Percentiles rank a stretch among this genome's conserved stretches.
These are phyloP conservation scores for Phytophthora uliginosa DNA, from an alignment of 352 stramenopile genomes.

Conservation along the genomic window DNA sequence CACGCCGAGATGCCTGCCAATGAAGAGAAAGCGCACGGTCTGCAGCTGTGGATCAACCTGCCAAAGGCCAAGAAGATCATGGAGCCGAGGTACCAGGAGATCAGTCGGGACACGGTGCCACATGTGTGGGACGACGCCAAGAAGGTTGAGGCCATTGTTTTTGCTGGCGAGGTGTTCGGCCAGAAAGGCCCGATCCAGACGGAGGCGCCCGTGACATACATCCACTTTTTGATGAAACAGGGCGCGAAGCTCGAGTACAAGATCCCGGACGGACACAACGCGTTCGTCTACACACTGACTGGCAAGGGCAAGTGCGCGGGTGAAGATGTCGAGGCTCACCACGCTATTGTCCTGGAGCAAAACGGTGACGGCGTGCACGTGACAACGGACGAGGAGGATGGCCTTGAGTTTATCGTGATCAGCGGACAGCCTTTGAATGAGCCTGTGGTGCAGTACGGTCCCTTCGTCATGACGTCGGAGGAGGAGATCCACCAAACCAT, in stretches of 20 bases:
- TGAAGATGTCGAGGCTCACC: slow-evolving; percentile 40
- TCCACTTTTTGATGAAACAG: slow-evolving; percentile 62
- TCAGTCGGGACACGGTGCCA: slow-evolving; percentile 47
- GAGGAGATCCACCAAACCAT: slow-evolving; percentile 68
- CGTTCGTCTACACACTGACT: slow-evolving; percentile 50
- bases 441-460: slow-evolving; percentile 71
- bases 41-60: slow-evolving; percentile 71
- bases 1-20: slow-evolving; percentile 62
- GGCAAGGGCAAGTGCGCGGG: slow-evolving; percentile 40
- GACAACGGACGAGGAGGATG: slow-evolving; percentile 34
- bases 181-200: slow-evolving; percentile 53
- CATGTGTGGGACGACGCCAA: slow-evolving; percentile 50
- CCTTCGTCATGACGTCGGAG: slow-evolving; percentile 79
- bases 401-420: slow-evolving; percentile 70
- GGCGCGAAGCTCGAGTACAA: slow-evolving; percentile 47
- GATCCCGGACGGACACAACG: slow-evolving; percentile 52
- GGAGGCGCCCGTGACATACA: slow-evolving; percentile 58
- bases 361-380: slow-evolving; percentile 62
- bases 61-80: slow-evolving; percentile 57
- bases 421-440: slow-evolving; percentile 70
- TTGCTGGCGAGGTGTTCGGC: slow-evolving; percentile 62
- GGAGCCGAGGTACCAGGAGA: slow-evolving; percentile 64
- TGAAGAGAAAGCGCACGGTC: slow-evolving; percentile 44
- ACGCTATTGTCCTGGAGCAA: slow-evolving; percentile 59
- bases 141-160: slow-evolving; percentile 59